phyloP scores from a whole-genome alignment of 1,284 basidiomycete genomes.

The Stygiomarasmius scandens region DNA sequence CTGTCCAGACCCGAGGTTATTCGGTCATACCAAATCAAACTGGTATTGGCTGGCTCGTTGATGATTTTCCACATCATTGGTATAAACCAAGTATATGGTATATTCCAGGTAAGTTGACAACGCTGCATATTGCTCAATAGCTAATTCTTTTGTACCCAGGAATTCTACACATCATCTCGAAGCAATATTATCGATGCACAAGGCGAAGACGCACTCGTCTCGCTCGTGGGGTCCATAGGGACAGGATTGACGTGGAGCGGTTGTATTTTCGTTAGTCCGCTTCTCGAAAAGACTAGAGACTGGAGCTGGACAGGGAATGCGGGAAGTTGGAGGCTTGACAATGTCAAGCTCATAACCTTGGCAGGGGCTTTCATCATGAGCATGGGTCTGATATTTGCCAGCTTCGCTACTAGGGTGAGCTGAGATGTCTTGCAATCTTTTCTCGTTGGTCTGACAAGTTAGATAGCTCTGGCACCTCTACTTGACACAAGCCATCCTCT shows the following conservation, averaged over 20 bases:
- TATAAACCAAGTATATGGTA: slow-evolving; percentile 41
- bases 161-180: slow-evolving; percentile 43
- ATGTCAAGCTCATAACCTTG: slow-evolving; percentile 39
- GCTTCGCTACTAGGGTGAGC: slow-evolving; percentile 38
- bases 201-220: slow-evolving; percentile 43
- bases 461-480: slow-evolving; percentile 48
- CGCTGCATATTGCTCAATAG: slow-evolving; percentile 15
- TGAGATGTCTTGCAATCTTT: too few relatives aligned
- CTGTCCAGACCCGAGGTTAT: too few relatives aligned
- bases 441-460: too few relatives aligned
- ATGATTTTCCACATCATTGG: slow-evolving; percentile 51
- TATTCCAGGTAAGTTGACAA: slow-evolving; percentile 34
- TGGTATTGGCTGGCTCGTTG: slow-evolving; percentile 43
- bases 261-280: slow-evolving; percentile 45
- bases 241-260: slow-evolving; percentile 51
- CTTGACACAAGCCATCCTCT: slow-evolving; percentile 45
- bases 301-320: too few relatives aligned
- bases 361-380: slow-evolving; percentile 43
- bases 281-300: slow-evolving; percentile 33
- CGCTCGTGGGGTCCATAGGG: slow-evolving; percentile 46
- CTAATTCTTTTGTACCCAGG: slow-evolving; percentile 31
- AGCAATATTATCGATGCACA: slow-evolving; percentile 38
- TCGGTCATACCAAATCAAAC: slow-evolving; percentile 37
- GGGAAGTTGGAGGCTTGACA: slow-evolving; percentile 17
- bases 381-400: slow-evolving; percentile 42